Evolutionary conservation across 208 protist genomes (phyloP), one percentile per base, ranked within the genome.

Genomic region (Paratrypanosoma confusum): DNA sequence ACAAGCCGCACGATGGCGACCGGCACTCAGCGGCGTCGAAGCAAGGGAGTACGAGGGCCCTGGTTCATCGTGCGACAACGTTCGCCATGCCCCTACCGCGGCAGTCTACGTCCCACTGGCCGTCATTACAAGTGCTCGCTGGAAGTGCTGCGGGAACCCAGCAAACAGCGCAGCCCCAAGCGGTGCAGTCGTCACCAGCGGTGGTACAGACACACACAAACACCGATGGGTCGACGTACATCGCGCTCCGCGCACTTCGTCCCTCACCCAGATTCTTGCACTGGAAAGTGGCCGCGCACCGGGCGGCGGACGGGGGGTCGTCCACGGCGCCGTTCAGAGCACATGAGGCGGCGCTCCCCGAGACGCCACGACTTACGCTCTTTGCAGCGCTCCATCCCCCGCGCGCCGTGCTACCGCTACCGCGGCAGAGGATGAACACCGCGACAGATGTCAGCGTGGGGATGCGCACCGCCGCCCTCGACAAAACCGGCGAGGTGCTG

Each of bases 61-160:
- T 85, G 23, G 59, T 81, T 18, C 52, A 62, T 43, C 71, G 72
- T 49, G 68, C 71, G 27, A 71, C 53, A 18, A 72, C 51, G 32
- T 85, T 81, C 43, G 65, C 67, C 63, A 60, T 81, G 43, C 76
- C 65, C 3, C 47, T 55, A 42, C 54, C 28, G 39, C 41, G 57
- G 20, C 65, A 57, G 35, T 36, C 34, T 3, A 14, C 1, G 31
- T n/a, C 39, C 17, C 31, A 36, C 17, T 20, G 24, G 27, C 40
- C 28, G 16, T 39, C 5, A n/a, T n/a, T n/a, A n/a, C n/a, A n/a
- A n/a, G n/a, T n/a, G n/a, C n/a, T n/a, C n/a, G n/a, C n/a, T n/a
- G n/a, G n/a, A n/a, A n/a, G n/a, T n/a, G n/a, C n/a, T n/a, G n/a
- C n/a, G n/a, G n/a, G n/a, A n/a, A n/a, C n/a, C n/a, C n/a, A n/a